A percentile compares a stretch with the other conserved stretches of the same genome.
Conservation (phyloP, 371 early-diverging fungal genomes). For the Mortierella sp. region DNA sequence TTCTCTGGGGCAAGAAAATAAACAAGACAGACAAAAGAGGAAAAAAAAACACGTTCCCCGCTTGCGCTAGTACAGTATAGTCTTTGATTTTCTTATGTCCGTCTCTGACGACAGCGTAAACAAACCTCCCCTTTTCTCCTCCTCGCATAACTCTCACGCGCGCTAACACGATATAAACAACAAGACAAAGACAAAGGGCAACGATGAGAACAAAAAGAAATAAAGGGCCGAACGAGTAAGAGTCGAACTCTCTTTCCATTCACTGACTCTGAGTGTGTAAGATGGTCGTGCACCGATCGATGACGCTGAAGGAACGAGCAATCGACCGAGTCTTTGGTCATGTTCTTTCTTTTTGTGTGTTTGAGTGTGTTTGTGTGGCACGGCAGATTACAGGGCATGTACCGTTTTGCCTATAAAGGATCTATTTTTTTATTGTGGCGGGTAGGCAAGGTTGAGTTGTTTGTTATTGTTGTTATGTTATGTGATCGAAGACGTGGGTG, state of each 20-base stretch:
- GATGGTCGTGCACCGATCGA: slow-evolving; percentile 9
- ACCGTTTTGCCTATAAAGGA: no score
- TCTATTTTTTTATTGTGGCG: neutral
- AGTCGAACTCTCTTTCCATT: neutral
- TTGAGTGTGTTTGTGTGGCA: neutral
- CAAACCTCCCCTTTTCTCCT: neutral
- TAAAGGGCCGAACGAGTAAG: neutral
- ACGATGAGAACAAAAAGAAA: no score
- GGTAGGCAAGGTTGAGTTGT: neutral
- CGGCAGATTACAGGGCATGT: neutral
- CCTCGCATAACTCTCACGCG: neutral
- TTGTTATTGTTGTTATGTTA: no score
- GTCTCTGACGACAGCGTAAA: neutral
- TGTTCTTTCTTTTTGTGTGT: neutral
- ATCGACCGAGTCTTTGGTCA: neutral
- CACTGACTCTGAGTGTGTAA: neutral
- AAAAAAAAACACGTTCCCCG: neutral
- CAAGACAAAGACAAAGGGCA: neutral
- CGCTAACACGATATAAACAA: neutral
- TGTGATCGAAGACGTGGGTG: neutral
- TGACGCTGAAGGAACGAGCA: neutral
- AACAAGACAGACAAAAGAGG: neutral
- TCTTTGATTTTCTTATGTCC: neutral
- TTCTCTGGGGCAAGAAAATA: neutral
- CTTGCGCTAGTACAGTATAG: neutral